These are phyloP conservation scores for Cladosporium sp. DNA, from an alignment of 2,329 filamentous ascomycete species.

Conservation along the genomic window DNA sequence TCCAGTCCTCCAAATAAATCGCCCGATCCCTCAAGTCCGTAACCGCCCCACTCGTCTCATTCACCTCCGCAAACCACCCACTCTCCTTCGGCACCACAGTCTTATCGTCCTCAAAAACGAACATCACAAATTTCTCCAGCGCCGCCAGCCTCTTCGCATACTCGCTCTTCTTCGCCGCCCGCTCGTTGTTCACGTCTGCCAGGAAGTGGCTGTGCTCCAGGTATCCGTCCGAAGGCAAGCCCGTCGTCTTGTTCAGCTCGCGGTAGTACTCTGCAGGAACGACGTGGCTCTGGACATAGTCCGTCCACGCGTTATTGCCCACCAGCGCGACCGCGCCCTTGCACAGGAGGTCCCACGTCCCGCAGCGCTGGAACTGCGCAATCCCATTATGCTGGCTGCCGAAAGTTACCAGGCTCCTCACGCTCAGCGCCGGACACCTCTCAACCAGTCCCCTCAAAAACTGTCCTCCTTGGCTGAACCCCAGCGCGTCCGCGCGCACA, in stretches of 20 bases:
- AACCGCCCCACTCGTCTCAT: conserved; percentile 61
- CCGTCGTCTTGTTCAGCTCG: conserved; percentile 62
- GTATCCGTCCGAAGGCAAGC: conserved; percentile 59
- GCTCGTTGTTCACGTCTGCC: conserved; percentile 95
- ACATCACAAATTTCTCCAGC: conserved; percentile 82
- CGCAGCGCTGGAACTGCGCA: conserved; percentile 74
- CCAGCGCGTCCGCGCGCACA: conserved; percentile 72
- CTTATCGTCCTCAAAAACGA: conserved; percentile 81
- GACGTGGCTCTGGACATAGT: conserved; percentile 73
- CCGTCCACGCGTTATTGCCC: conserved; percentile 75
- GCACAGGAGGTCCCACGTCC: conserved; percentile 73
- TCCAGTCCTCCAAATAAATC: conserved; percentile 90
- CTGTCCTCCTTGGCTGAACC: conserved; percentile 93
- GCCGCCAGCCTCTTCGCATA: conserved; percentile 71
- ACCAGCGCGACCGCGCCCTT: conserved; percentile 76
- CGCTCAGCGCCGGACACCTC: conserved; percentile 81
- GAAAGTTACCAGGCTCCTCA: conserved; percentile 81
- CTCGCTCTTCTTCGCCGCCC: conserved; percentile 62
- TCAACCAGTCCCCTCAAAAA: conserved; percentile 92
- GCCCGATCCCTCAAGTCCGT: conserved; percentile 67
- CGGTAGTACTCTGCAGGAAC: conserved; percentile 97
- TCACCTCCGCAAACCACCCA: conserved; percentile 86
- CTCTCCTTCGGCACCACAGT: conserved; percentile 89
- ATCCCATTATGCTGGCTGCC: conserved; percentile 94
- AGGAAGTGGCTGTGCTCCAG: conserved; percentile 82